phyloP scores from a whole-genome alignment of 176 grass and related monocot species.

The Coix lacrymajobi region DNA sequence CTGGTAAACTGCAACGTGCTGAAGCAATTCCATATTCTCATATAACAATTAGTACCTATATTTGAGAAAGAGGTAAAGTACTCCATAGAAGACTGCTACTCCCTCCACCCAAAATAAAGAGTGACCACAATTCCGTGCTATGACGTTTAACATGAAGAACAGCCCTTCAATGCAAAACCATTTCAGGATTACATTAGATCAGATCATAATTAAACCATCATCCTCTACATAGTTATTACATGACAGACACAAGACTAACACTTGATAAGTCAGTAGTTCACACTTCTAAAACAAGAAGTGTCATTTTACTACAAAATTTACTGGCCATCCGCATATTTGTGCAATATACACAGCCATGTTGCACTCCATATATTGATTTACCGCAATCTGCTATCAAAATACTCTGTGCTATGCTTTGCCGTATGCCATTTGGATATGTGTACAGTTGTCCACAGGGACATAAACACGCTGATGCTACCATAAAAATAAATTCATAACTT shows the following conservation, averaged over 20 bases:
- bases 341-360: neutral
- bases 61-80: constrained; percentile 2
- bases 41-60: neutral
- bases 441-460: neutral
- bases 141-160: neutral
- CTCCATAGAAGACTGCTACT: neutral
- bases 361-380: neutral
- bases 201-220: neutral
- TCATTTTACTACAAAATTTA: neutral
- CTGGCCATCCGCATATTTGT: neutral
- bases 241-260: neutral
- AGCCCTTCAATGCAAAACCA: neutral
- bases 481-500: constrained; percentile 34
- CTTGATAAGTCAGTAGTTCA: neutral
- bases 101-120: neutral
- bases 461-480: constrained; percentile 4
- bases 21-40: neutral
- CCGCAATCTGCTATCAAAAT: neutral
- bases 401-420: neutral
- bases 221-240: neutral
- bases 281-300: neutral
- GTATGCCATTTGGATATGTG: neutral
- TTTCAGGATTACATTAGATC: neutral
- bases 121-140: neutral
- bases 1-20: neutral